A percentile compares a stretch with the other conserved stretches of the same genome.
These are phyloP conservation scores for Kurtzmaniella quercitrusa DNA, from an alignment of 1,139 yeast genomes.

Conservation along the genomic window DNA sequence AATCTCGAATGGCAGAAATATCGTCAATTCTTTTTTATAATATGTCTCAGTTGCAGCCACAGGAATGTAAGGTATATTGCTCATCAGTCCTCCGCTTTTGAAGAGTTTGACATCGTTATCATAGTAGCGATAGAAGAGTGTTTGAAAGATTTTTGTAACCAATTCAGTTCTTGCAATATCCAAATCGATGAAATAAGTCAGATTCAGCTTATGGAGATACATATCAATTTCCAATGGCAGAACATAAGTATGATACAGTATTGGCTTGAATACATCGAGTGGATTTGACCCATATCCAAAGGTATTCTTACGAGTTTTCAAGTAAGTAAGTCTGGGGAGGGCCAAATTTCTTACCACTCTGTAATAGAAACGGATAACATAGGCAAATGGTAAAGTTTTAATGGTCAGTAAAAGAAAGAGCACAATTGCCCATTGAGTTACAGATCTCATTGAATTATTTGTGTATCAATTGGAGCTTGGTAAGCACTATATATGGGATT, in stretches of 20 bases:
- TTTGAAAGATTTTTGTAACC: slow-evolving; percentile 53
- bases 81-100: slow-evolving; percentile 17
- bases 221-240: slow-evolving; percentile 81
- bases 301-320: slow-evolving; percentile 26
- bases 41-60: slow-evolving; percentile 68
- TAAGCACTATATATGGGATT: no score
- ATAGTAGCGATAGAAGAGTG: slow-evolving; percentile 37
- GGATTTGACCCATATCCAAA: slow-evolving; percentile 22
- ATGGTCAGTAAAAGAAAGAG: slow-evolving; percentile 25
- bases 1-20: slow-evolving; percentile 57
- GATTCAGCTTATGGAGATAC: slow-evolving; percentile 82
- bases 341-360: slow-evolving; percentile 38
- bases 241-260: slow-evolving; percentile 51
- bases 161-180: slow-evolving; percentile 74
- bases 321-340: slow-evolving; percentile 25
- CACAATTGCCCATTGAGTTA: slow-evolving; percentile 3
- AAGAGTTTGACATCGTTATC: slow-evolving; percentile 36
- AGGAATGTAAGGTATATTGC: slow-evolving; percentile 65
- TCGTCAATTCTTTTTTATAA: slow-evolving; percentile 69
- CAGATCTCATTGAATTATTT: neutral
- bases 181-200: slow-evolving; percentile 80
- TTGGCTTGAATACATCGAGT: slow-evolving; percentile 41
- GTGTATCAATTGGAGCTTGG: no score
- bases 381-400: slow-evolving; percentile 70
- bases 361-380: slow-evolving; percentile 58